A percentile compares a stretch with the other conserved stretches of the same genome.
These are phyloP conservation scores for Fusarium sp. DNA, from an alignment of 2,329 filamentous ascomycete genomes.

Conservation along the genomic window DNA sequence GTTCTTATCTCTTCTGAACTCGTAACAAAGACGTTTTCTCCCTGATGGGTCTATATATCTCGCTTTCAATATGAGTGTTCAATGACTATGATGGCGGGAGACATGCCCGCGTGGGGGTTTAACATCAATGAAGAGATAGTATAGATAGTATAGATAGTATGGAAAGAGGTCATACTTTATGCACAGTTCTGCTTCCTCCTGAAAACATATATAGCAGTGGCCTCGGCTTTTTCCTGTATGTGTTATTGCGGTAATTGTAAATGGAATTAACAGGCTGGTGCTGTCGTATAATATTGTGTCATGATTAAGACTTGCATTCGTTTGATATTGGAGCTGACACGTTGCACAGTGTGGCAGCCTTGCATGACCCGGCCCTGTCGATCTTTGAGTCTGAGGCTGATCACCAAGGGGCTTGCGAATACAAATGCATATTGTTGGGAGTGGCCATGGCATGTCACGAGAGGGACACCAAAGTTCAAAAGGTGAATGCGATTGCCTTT, in stretches of 20 bases:
- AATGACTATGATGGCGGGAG: constrained; percentile 26
- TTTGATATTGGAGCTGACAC: neutral
- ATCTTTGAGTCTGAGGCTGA: constrained; percentile 1
- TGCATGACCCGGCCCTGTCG: constrained; percentile 1
- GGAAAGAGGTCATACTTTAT: neutral
- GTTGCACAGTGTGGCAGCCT: constrained; percentile 8
- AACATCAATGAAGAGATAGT: neutral
- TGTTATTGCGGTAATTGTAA: neutral
- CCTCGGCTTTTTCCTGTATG: neutral
- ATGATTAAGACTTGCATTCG: neutral
- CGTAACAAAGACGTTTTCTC: neutral
- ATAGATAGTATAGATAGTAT: neutral
- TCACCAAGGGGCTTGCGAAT: neutral
- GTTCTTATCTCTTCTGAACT: neutral
- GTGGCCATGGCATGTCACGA: neutral
- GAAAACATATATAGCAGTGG: neutral
- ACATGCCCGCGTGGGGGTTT: constrained; percentile 14
- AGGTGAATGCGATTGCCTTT: neutral
- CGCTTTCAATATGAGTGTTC: neutral
- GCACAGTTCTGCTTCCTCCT: constrained; percentile 28
- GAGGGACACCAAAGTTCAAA: neutral
- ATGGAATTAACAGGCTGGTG: neutral
- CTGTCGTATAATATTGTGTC: neutral
- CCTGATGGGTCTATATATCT: neutral
- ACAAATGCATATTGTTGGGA: neutral